Conservation (phyloP, 2,329 filamentous ascomycete species). For the Cladorrhinum sp. region DNA sequence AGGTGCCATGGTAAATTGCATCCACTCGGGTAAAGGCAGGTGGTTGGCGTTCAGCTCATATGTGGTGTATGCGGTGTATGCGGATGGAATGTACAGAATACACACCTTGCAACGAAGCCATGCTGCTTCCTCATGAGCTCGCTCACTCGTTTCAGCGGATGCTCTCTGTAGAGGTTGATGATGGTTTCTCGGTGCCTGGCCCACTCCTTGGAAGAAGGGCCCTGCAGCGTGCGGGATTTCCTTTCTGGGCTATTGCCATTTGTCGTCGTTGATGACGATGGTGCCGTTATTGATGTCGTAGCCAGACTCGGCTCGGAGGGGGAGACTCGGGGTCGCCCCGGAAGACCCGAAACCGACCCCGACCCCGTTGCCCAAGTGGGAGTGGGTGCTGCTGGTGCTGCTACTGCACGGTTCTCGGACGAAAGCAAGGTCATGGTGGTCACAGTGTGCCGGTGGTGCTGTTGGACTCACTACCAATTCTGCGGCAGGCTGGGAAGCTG, state of each 20-base stretch:
- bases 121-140: conserved; percentile 28
- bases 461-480: neutral
- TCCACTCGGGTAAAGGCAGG: neutral
- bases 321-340: conserved; percentile 1
- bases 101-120: conserved; percentile 29
- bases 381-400: conserved; percentile 15
- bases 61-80: neutral
- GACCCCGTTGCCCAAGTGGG: conserved; percentile 16
- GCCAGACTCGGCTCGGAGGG: neutral
- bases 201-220: conserved; percentile 28
- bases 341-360: neutral
- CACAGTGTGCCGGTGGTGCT: neutral
- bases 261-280: neutral
- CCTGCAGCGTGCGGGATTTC: conserved; percentile 27
- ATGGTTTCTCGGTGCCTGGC: conserved; percentile 27
- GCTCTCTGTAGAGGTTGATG: conserved; percentile 27
- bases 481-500: neutral
- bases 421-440: conserved; percentile 16
- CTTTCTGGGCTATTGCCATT: conserved; percentile 14
- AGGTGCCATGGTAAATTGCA: neutral
- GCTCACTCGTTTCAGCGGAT: conserved; percentile 27
- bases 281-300: neutral
- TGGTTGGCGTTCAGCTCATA: neutral
- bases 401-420: conserved; percentile 29
- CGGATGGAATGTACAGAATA: neutral